Base-by-base conservation (phyloP, 1,139 yeast species). In the Magnusiomyces fungicola region DNA sequence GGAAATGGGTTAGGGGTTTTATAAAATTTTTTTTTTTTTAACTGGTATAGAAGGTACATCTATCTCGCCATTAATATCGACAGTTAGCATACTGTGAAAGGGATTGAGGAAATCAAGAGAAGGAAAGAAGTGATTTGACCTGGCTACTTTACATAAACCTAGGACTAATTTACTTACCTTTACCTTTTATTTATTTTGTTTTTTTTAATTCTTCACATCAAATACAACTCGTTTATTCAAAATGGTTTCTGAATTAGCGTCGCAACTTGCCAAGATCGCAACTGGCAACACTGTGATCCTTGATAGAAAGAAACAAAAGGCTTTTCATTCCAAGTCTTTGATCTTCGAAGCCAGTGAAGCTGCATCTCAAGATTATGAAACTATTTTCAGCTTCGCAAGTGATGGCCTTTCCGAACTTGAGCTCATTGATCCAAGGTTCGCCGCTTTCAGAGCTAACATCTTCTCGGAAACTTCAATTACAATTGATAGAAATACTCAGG, bases 351-450 rank as follows among this genome's bases (percentile, higher is more conserved):
- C 96, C 9, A 81, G 83, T 61, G 81, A 80, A 52, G 98, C 99
- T 24, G 86, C 95, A 10, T 78, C 90, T 36, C 98, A 94, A 70
- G 98, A 94, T 65, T 89, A 79, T 62, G 97, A 89, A 61, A 74
- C 83, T 49, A 80, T 92, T 54, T 86, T 76, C 63, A 78, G 81
- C 50, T 77, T 80, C 50, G 85, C 94, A 2, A 60, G 76, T 7
- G 94, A 84, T 54, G 96, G 96, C 0, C 74, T 89, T 47, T 80
- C 79, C 37, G 94, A 87, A 58, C 72, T 92, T 48, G 77, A 76
- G 47, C 70, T 75, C 18, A 67, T 90, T 22, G 97, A 92, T 60
- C 73, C 78, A n/a, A 75, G 92, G 52, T 90, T 92, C 63, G 64
- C 71, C 7, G 76, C 76, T 55, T 92, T 92, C 64, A 76, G 75